Evolutionary conservation across 2,329 filamentous ascomycete genomes (phyloP), one percentile per base, ranked within the genome.

Genomic region (Falciphora oryzae): DNA sequence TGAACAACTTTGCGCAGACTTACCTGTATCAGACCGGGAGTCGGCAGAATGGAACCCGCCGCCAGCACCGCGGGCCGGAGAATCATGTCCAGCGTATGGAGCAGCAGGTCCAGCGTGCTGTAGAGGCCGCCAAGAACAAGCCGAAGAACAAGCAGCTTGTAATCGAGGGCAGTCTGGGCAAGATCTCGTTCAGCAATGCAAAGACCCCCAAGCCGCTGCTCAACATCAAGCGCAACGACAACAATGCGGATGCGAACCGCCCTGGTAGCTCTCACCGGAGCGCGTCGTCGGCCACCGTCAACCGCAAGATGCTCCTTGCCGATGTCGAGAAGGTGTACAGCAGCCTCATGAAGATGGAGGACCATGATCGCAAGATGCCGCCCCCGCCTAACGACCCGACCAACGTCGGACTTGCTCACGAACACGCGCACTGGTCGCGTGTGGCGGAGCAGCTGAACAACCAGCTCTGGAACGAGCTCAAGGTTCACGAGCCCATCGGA

Each of bases 31-130:
- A 98, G 76, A 97, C 94, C 2, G 94, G 94, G 32, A 91, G 89
- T 69, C 88, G 93, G 27, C 87, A 93, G 69, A 89, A 90, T 64
- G 86, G 85, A 57, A 85, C 86, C 73, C 83, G 93, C 67, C 86
- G 93, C 68, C 88, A 95, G 70, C 60, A 68, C 65, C 86, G 92
- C 66, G 92, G 90, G 58, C 93, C 92, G 25, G 95, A 99, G 75
- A 99, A 97, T 74, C 95, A 99, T 73, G 92, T 98, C 80, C 95
- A 98, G 75, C 89, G 95, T 64, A 99, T 99, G 95, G 94, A 99
- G 76, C 95, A 99, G 77, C 95, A 99, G 76, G 96, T 99, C 16
- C 94, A 97, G 75, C 89, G 95, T 65, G 95, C 95, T 29, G 95
- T 99, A 0, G 95, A 99, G 74, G 95, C 95, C 1, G 95, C 95